A percentile compares a stretch with the other conserved stretches of the same genome.
phyloP scores from a whole-genome alignment of 2,329 filamentous ascomycete species.

The Hypoxylon sp. region DNA sequence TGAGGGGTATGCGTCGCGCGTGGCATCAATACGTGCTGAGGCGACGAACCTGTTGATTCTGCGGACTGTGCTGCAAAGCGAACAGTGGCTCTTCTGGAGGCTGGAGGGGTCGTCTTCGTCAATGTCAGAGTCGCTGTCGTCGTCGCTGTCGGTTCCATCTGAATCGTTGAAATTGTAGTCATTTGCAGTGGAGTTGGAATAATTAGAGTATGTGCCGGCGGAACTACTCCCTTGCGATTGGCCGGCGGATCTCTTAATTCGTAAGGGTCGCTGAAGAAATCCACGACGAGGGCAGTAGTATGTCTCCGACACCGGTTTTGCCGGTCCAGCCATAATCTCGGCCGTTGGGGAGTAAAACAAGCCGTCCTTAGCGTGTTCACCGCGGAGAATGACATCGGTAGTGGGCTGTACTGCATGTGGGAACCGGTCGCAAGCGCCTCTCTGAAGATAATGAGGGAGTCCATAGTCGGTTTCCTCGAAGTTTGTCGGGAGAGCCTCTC shows the following conservation, averaged over 20 bases:
- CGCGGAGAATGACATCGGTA: neutral
- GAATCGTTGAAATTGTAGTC: neutral
- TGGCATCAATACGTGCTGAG: neutral
- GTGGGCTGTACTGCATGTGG: neutral
- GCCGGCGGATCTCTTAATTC: too few relatives aligned
- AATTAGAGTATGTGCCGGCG: neutral
- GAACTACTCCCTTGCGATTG: neutral
- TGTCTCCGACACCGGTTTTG: neutral
- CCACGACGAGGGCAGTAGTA: neutral
- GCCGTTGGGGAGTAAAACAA: slow-evolving; percentile 10
- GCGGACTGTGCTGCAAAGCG: neutral
- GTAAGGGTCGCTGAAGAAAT: neutral
- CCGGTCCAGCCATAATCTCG: neutral
- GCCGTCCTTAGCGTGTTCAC: neutral
- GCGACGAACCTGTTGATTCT: neutral
- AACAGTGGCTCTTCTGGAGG: neutral
- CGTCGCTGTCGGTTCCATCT: neutral
- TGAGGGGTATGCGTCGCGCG: neutral
- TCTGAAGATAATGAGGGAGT: neutral
- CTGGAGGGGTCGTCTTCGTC: neutral
- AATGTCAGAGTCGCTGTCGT: neutral
- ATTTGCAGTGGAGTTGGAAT: neutral
- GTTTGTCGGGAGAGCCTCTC: neutral
- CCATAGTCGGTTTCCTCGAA: neutral
- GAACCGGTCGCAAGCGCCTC: neutral